A percentile compares a stretch with the other conserved stretches of the same genome.
Evolutionary conservation across 257 asterid species (phyloP).

Genomic region (Penstemon barbatus): DNA sequence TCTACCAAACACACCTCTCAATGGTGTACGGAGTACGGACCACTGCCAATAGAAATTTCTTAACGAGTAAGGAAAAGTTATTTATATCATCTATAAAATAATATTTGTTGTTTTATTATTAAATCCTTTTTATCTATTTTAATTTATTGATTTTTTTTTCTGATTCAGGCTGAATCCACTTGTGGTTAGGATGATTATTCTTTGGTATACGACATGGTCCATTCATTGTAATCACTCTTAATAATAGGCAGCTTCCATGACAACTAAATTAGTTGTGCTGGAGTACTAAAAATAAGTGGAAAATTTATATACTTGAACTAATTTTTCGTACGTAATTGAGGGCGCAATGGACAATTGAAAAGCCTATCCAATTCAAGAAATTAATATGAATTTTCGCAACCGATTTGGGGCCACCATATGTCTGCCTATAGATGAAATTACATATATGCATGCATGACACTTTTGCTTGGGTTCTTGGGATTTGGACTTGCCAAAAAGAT

Average conservation of each 20-base stretch:
- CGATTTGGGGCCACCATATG: not conserved
- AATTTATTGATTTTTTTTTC: conserved; percentile 14
- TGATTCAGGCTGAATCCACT: too few relatives aligned
- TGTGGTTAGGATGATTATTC: too few relatives aligned
- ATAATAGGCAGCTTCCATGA: too few relatives aligned
- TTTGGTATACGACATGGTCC: too few relatives aligned
- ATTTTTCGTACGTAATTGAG: too few relatives aligned
- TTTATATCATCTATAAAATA: conserved; percentile 4
- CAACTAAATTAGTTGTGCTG: too few relatives aligned
- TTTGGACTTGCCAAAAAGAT: not conserved
- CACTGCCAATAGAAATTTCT: conserved; percentile 18
- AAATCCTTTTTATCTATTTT: conserved; percentile 1
- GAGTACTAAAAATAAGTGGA: too few relatives aligned
- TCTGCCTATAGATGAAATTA: not conserved
- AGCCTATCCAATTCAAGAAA: too few relatives aligned
- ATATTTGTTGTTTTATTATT: conserved; percentile 5
- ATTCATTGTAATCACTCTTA: too few relatives aligned
- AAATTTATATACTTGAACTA: too few relatives aligned
- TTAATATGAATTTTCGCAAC: not conserved
- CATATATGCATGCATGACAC: not conserved
- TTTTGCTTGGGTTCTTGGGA: not conserved
- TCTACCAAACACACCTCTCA: conserved; percentile 3
- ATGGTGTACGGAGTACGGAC: conserved; percentile 23
- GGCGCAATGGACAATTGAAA: too few relatives aligned
- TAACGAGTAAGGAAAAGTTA: not conserved